Evolutionary conservation across 768 basidiomycete genomes (phyloP).

Genomic region (Glaciozyma martinii): DNA sequence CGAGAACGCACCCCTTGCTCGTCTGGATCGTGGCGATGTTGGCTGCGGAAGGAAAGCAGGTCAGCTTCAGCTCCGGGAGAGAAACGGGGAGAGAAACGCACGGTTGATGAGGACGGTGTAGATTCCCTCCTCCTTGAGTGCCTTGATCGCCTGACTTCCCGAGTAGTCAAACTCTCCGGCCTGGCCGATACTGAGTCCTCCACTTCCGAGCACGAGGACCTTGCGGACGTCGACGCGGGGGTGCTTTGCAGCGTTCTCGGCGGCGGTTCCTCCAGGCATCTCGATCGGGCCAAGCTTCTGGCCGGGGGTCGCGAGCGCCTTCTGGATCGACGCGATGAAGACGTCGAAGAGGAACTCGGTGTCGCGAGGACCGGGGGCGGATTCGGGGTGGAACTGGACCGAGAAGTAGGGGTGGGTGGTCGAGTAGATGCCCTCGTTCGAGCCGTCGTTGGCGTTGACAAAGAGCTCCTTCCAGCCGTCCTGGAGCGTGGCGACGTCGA

Average conservation of each 20-base stretch:
- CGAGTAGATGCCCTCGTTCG: conserved; percentile 96
- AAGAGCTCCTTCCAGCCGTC: conserved; percentile 87
- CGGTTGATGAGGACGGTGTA: conserved; percentile 96
- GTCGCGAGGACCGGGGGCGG: conserved; percentile 89
- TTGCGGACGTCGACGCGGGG: conserved; percentile 62
- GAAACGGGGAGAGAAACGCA: not conserved
- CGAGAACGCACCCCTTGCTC: conserved; percentile 17
- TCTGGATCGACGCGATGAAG: conserved; percentile 74
- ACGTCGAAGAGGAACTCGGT: conserved; percentile 99
- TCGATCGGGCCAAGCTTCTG: conserved; percentile 39
- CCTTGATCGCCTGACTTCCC: conserved; percentile 98
- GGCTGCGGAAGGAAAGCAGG: conserved; percentile 37
- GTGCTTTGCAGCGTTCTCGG: conserved; percentile 70
- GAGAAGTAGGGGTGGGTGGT: conserved; percentile 92
- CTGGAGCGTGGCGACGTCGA: conserved; percentile 69
- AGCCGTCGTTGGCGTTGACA: conserved; percentile 90
- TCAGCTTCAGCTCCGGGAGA: not conserved
- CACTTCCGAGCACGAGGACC: conserved; percentile 93
- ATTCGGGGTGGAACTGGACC: conserved; percentile 98
- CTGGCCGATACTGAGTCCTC: conserved; percentile 95
- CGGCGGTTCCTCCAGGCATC: conserved; percentile 51
- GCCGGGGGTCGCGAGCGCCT: conserved; percentile 45
- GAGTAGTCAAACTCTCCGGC: conserved; percentile 99
- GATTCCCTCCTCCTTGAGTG: conserved; percentile 96
- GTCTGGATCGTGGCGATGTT: conserved; percentile 81